Percentiles rank a stretch among this genome's conserved stretches.
Evolutionary conservation across 2,329 filamentous ascomycete genomes (phyloP).

Genomic region (Diaporthe australafricana): DNA sequence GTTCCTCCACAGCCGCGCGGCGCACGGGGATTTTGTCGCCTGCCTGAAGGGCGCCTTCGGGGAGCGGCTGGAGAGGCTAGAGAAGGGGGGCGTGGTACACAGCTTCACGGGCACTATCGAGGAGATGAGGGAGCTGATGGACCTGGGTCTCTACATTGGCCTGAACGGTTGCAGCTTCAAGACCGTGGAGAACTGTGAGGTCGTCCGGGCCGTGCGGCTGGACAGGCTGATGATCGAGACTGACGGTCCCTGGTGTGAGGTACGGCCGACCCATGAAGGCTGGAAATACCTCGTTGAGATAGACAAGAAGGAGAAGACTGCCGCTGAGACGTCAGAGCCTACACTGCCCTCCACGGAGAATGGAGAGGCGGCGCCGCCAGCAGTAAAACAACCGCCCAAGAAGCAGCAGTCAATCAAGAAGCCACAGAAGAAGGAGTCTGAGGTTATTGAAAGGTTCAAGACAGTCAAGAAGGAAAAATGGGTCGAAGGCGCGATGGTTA

Average conservation of each 20-base stretch:
- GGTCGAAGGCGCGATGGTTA: slow-evolving; percentile 88
- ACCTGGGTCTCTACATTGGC: slow-evolving; percentile 88
- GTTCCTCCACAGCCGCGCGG: slow-evolving; percentile 92
- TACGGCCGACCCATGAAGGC: slow-evolving; percentile 87
- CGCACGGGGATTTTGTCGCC: slow-evolving; percentile 84
- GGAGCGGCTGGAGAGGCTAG: slow-evolving; percentile 71
- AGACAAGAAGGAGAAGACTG: slow-evolving; percentile 43
- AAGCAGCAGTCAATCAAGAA: slow-evolving; percentile 53
- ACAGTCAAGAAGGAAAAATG: slow-evolving; percentile 97
- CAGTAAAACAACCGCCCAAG: slow-evolving; percentile 27
- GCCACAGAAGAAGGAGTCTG: slow-evolving; percentile 70
- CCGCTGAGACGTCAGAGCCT: slow-evolving; percentile 33
- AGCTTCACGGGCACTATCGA: slow-evolving; percentile 91
- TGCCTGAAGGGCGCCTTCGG: slow-evolving; percentile 72
- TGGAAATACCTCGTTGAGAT: slow-evolving; percentile 73
- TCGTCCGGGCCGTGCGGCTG: slow-evolving; percentile 83
- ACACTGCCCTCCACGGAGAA: slow-evolving; percentile 2
- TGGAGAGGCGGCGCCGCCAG: slow-evolving; percentile 28
- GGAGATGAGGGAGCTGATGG: slow-evolving; percentile 85
- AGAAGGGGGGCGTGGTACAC: slow-evolving; percentile 87
- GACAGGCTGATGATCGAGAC: slow-evolving; percentile 93
- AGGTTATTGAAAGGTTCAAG: slow-evolving; percentile 79
- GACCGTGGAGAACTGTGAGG: slow-evolving; percentile 88
- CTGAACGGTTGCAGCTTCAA: slow-evolving; percentile 98
- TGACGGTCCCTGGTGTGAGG: slow-evolving; percentile 98